Conservation (phyloP, 2,329 filamentous ascomycete genomes). For the Plenodomus lindquistii region DNA sequence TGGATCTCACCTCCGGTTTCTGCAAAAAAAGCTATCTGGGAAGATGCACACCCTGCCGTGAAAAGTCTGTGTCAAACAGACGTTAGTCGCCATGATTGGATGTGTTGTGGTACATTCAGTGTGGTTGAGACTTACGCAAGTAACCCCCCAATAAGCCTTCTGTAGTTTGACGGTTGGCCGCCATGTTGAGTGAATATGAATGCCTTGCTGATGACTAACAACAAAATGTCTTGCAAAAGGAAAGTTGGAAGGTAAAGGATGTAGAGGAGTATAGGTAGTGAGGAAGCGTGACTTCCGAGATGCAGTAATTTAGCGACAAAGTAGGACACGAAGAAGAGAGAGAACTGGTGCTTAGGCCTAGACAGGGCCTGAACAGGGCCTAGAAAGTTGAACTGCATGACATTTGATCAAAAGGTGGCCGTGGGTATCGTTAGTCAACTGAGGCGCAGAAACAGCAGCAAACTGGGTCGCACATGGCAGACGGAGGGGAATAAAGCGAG, state of each 20-base stretch:
- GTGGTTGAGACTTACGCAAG: slow-evolving; percentile 12
- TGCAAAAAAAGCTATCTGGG: slow-evolving; percentile 19
- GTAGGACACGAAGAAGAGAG: slow-evolving; percentile 18
- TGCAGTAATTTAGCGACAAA: slow-evolving; percentile 20
- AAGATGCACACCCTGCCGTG: slow-evolving; percentile 16
- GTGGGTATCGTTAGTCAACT: slow-evolving; percentile 1
- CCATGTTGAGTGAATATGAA: slow-evolving; percentile 16
- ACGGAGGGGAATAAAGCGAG: neutral
- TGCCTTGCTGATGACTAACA: slow-evolving; percentile 17
- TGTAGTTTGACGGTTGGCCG: slow-evolving; percentile 8
- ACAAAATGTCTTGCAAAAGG: slow-evolving; percentile 15
- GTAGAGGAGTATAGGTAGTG: slow-evolving; percentile 20
- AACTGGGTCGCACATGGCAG: neutral
- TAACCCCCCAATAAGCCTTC: slow-evolving; percentile 6
- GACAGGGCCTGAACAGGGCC: slow-evolving; percentile 18
- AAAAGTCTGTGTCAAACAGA: slow-evolving; percentile 3
- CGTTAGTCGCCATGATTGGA: too few species aligned
- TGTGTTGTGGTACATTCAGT: neutral
- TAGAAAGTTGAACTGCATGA: slow-evolving; percentile 19
- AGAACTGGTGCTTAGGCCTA: slow-evolving; percentile 16
- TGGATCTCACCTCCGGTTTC: slow-evolving; percentile 22
- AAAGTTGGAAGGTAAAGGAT: slow-evolving; percentile 21
- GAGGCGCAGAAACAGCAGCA: neutral
- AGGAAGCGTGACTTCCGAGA: slow-evolving; percentile 17
- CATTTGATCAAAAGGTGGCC: slow-evolving; percentile 5